Evolutionary conservation across 306 rosid genomes (phyloP).

Genomic region (Glycyrrhiza uralensis): DNA sequence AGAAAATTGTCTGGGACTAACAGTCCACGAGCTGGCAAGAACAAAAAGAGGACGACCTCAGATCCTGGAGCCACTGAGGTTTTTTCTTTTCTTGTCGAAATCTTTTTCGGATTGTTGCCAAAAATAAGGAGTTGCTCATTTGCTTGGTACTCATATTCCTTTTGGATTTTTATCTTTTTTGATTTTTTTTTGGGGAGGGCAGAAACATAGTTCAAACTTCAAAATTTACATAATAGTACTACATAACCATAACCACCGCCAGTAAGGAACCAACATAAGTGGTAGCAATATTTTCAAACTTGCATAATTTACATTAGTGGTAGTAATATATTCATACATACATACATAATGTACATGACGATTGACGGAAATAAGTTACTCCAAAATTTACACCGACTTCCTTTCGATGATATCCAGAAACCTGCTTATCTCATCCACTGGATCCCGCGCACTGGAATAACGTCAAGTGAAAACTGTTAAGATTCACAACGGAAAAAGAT

Average conservation of each 20-base stretch:
- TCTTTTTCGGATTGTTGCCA: too few relatives aligned
- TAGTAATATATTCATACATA: not conserved
- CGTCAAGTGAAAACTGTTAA: not conserved
- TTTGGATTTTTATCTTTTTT: too few relatives aligned
- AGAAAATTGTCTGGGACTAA: too few relatives aligned
- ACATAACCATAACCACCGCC: not conserved
- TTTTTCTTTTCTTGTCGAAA: too few relatives aligned
- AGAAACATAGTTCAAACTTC: not conserved
- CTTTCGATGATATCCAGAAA: not conserved
- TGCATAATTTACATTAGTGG: not conserved
- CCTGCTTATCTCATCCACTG: not conserved
- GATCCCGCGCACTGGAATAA: not conserved
- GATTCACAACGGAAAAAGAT: not conserved
- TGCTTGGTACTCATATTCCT: not conserved
- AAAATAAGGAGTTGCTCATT: too few relatives aligned
- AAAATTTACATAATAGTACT: not conserved
- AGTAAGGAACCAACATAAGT: not conserved
- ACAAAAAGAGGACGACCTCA: too few relatives aligned
- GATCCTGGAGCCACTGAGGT: too few relatives aligned
- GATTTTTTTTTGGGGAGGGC: not conserved
- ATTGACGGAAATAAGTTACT: not conserved
- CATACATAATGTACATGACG: not conserved
- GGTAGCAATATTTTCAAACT: not conserved
- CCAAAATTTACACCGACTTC: not conserved
- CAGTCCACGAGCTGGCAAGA: too few relatives aligned